These are phyloP conservation scores for Picochlorum sp. DNA, from an alignment of 139 green algal genomes.

Conservation along the genomic window DNA sequence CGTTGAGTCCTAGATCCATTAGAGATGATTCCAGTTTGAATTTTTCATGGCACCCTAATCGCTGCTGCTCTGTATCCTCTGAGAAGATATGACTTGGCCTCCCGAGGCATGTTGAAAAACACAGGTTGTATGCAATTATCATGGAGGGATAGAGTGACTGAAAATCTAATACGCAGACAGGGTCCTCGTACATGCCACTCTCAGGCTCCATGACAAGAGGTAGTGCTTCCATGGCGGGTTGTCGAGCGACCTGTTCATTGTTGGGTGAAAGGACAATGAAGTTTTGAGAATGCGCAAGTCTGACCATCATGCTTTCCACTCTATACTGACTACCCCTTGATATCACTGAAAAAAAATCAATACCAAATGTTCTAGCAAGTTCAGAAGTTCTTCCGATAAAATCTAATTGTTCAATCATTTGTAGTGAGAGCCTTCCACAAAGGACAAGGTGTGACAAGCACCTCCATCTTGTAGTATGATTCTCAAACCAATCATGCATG, in stretches of 20 bases:
- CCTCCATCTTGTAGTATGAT: conserved; percentile 40
- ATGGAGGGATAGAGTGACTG: conserved; percentile 93
- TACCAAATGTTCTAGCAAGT: conserved; percentile 87
- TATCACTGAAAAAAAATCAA: conserved; percentile 87
- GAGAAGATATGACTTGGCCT: conserved; percentile 39
- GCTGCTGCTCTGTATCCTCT: neutral
- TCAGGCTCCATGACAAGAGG: conserved; percentile 97
- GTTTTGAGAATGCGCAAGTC: conserved; percentile 91
- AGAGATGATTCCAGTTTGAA: neutral
- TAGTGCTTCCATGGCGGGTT: conserved; percentile 87
- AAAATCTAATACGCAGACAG: conserved; percentile 93
- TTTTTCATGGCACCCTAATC: neutral
- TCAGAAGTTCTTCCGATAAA: conserved; percentile 78
- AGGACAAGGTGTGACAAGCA: conserved; percentile 29
- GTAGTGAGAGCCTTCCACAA: conserved; percentile 55
- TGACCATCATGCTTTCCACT: conserved; percentile 87
- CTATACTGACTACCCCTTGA: conserved; percentile 84
- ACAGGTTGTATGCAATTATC: conserved; percentile 98
- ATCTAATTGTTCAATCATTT: conserved; percentile 83
- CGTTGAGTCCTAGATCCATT: neutral
- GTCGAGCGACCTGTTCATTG: conserved; percentile 60
- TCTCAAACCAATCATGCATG: conserved; percentile 74
- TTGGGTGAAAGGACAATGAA: conserved; percentile 72
- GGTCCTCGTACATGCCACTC: conserved; percentile 68
- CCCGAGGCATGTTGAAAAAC: conserved; percentile 86